phyloP scores from a whole-genome alignment of 164 flowering plant species.

The Vitis riparia region DNA sequence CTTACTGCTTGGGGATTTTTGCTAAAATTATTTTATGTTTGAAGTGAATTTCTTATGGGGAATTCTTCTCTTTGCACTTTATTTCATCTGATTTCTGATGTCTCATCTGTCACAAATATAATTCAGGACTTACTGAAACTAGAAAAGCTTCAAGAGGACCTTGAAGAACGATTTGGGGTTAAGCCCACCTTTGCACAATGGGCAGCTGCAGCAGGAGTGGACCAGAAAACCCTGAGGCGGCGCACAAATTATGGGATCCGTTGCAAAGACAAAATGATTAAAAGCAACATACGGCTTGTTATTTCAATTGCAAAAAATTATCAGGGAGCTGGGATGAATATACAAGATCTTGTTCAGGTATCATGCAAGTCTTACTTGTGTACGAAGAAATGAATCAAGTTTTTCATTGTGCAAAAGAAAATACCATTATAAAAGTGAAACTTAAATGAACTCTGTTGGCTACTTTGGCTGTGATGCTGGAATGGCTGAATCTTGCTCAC shows the following conservation, averaged over 20 bases:
- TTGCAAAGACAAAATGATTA: constrained; percentile 92
- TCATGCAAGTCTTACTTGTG: not conserved
- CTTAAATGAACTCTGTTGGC: no score
- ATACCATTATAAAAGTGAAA: not conserved
- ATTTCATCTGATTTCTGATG: not conserved
- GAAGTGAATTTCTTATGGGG: not conserved
- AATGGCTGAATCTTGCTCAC: not conserved
- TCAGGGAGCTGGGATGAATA: constrained; percentile 84
- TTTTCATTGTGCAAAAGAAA: not conserved
- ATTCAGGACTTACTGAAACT: constrained; percentile 78
- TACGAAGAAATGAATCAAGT: no score
- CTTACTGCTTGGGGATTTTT: no score
- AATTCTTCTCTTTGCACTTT: not conserved
- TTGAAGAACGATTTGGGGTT: constrained; percentile 57
- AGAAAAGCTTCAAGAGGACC: constrained; percentile 68
- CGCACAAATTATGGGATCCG: constrained; percentile 63
- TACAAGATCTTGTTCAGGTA: constrained; percentile 98
- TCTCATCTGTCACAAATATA: not conserved
- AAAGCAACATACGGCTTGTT: constrained; percentile 90
- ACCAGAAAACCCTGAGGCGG: constrained; percentile 68
- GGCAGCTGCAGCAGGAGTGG: constrained; percentile 88
- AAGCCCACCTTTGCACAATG: constrained; percentile 80
- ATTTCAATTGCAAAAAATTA: constrained; percentile 94
- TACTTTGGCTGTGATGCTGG: not conserved
- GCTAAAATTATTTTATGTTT: not conserved